Base-by-base conservation (phyloP, 2,329 filamentous ascomycete species). In the Tympanopsis confertula region DNA sequence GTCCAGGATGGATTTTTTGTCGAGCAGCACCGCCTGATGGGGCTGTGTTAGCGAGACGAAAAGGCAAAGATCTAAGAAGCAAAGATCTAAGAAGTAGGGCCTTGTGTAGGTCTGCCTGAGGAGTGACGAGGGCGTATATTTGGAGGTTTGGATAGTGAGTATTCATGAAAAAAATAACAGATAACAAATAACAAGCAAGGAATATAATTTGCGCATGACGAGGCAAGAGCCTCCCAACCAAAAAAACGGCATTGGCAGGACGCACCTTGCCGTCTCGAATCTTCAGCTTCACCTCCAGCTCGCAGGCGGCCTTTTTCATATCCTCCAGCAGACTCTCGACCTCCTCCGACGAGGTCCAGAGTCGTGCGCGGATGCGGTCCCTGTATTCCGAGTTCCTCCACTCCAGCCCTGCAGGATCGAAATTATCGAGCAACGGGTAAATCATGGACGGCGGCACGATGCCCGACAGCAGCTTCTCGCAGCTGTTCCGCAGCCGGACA, bases 401-500 rank as follows among this genome's bases (percentile, higher is more conserved):
- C 0, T 49, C 10, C 0, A 37, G 39, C 0, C 55, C 55, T 1
- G 54, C 52, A 0, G 55, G 49, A 3, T 51, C 32, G n/a, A n/a
- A n/a, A n/a, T n/a, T n/a, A 0, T 47, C 33, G 2, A 60, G 45
- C 50, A 60, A 53, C 4, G 39, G 19, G 4, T 55, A 47, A 1
- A 58, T 46, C 5, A 51, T 30, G 4, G 32, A n/a, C 0, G 39
- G 42, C 0, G 48, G 39, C 0, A 53, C 49, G 0, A 53, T 41
- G 1, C 50, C 51, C 0, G 37, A 39, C 3, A 58, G 46, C 0
- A 59, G 46, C 7, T 50, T 50, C 15, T 56, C 44, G 22, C 47
- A 57, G 5, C 53, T 48, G 30, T 58, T 55, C 3, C 48, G 41
- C 0, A 57, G 29, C 12, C 50, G 55, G 3, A 42, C 41, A 1